These are phyloP conservation scores for Berkeleyomyces rouxiae DNA, from an alignment of 2,329 filamentous ascomycete genomes.

Conservation along the genomic window DNA sequence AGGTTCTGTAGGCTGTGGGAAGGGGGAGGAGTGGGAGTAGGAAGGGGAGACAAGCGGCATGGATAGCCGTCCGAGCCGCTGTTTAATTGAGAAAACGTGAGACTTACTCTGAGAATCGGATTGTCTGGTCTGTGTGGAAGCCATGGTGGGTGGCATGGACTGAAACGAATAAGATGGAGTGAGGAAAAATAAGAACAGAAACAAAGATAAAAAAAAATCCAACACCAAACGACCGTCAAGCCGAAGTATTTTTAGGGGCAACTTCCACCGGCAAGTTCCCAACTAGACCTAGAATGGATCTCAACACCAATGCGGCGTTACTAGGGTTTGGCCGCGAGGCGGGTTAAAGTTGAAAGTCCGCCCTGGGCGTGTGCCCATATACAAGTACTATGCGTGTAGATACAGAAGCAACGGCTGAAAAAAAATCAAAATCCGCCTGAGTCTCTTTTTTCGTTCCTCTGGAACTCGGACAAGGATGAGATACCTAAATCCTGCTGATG, in stretches of 20 bases:
- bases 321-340: not conserved
- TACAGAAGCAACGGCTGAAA: too few species aligned
- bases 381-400: not conserved
- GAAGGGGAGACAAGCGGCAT: conserved; percentile 6
- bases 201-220: not conserved
- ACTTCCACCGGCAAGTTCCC: not conserved
- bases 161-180: not conserved
- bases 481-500: too few species aligned
- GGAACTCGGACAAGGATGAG: too few species aligned
- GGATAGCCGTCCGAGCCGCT: conserved; percentile 7
- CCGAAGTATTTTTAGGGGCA: not conserved
- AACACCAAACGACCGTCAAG: not conserved
- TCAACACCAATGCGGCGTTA: conserved; percentile 1
- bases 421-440: too few species aligned
- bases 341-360: not conserved
- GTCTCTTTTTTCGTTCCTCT: too few species aligned
- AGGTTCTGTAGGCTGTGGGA: conserved; percentile 1
- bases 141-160: not conserved
- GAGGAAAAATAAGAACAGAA: not conserved
- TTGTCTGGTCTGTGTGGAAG: conserved; percentile 5
- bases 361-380: not conserved
- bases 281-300: not conserved
- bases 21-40: not conserved
- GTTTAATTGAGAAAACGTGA: not conserved
- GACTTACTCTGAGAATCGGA: conserved; percentile 13